A percentile compares a stretch with the other conserved stretches of the same genome.
phyloP scores from a whole-genome alignment of 306 rosid species.

The Inga leiocalycina region DNA sequence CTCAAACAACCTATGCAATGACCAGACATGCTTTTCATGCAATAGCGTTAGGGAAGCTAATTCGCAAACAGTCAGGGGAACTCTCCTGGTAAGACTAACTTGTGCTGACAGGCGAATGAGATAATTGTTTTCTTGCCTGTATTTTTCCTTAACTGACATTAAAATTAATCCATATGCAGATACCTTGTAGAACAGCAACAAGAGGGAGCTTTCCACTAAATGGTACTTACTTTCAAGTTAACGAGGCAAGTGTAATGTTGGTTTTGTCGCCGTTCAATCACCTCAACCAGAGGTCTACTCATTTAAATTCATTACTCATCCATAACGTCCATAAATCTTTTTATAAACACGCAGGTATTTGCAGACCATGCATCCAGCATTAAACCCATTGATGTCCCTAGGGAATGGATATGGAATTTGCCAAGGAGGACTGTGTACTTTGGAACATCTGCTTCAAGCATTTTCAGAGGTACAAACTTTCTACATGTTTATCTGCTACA shows the following conservation, averaged over 20 bases:
- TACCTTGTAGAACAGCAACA: slow-evolving; percentile 93
- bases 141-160: slow-evolving; percentile 21
- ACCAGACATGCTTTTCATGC: slow-evolving; percentile 73
- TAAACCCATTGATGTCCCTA: slow-evolving; percentile 76
- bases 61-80: slow-evolving; percentile 83
- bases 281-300: slow-evolving; percentile 22
- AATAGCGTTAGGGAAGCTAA: slow-evolving; percentile 72
- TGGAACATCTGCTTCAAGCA: slow-evolving; percentile 82
- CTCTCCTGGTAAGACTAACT: slow-evolving; percentile 67
- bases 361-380: slow-evolving; percentile 80
- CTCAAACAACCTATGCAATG: slow-evolving; percentile 54
- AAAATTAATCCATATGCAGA: slow-evolving; percentile 44
- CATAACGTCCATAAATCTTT: slow-evolving; percentile 32
- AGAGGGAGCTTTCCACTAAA: slow-evolving; percentile 94
- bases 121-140: slow-evolving; percentile 6
- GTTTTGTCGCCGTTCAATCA: slow-evolving; percentile 11
- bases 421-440: slow-evolving; percentile 82
- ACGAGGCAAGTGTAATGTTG: slow-evolving; percentile 60
- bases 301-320: slow-evolving; percentile 30
- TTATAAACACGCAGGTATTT: slow-evolving; percentile 63
- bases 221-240: slow-evolving; percentile 94
- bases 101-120: slow-evolving; percentile 4
- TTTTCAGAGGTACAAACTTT: slow-evolving; percentile 63
- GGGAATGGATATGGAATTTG: slow-evolving; percentile 87
- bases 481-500: slow-evolving; percentile 26